Evolutionary conservation across 495 filamentous ascomycete species (phyloP).

Genomic region (Trichocladium antarcticum): DNA sequence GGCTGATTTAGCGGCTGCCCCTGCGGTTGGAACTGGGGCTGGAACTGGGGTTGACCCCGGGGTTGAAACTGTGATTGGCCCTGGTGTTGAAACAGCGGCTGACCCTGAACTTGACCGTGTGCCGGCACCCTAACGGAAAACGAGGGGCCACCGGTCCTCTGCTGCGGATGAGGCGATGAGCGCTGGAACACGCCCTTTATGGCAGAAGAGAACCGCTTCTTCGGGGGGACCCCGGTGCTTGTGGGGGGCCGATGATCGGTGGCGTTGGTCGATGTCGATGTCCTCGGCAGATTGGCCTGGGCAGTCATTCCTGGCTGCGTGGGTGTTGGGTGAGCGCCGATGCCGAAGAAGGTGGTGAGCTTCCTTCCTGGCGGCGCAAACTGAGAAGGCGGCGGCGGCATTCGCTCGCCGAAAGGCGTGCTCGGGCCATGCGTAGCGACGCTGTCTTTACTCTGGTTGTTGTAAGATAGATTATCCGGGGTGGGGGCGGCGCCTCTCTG

Average conservation of each 20-base stretch:
- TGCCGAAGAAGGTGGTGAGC: conserved; percentile 13
- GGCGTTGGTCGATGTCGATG: conserved; percentile 15
- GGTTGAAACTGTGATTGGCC: neutral
- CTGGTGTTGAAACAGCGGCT: neutral
- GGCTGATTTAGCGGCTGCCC: neutral
- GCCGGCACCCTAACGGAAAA: conserved; percentile 4
- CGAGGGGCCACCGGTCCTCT: conserved; percentile 1
- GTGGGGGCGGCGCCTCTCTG: conserved; percentile 6
- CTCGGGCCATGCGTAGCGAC: conserved; percentile 20
- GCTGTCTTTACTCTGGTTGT: conserved; percentile 23
- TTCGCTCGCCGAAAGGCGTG: conserved; percentile 15
- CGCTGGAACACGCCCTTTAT: conserved; percentile 21
- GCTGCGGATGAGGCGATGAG: neutral
- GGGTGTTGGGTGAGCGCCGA: conserved; percentile 2
- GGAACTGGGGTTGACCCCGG: neutral
- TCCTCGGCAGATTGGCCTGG: conserved; percentile 11
- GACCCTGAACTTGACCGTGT: conserved; percentile 1
- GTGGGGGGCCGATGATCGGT: conserved; percentile 4
- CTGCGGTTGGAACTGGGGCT: conserved; percentile 1
- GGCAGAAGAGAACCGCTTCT: conserved; percentile 26
- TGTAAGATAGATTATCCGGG: conserved; percentile 10
- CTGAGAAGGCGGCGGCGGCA: conserved; percentile 11
- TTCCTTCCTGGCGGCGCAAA: conserved; percentile 17
- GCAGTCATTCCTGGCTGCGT: neutral
- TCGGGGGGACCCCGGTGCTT: conserved; percentile 13